These are phyloP conservation scores for Coniosporium tulheliwenetii DNA, from an alignment of 2,329 filamentous ascomycete species.

Conservation along the genomic window DNA sequence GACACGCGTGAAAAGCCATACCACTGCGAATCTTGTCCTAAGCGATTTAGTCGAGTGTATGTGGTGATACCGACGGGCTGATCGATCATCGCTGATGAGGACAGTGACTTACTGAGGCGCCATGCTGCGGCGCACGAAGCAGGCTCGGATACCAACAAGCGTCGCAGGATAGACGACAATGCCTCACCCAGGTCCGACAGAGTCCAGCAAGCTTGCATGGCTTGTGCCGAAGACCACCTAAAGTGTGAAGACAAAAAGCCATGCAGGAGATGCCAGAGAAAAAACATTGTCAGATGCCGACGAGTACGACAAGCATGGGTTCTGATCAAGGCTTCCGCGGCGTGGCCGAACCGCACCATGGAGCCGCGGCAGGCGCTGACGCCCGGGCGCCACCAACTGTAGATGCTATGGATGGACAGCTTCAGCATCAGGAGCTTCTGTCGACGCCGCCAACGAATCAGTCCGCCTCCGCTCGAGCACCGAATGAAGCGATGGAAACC, in stretches of 20 bases:
- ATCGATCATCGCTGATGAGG: conserved; percentile 3
- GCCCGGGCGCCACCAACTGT: neutral
- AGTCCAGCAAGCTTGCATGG: conserved; percentile 35
- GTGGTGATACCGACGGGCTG: conserved; percentile 3
- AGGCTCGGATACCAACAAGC: conserved; percentile 17
- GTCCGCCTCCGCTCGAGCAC: conserved; percentile 1
- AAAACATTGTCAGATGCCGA: conserved; percentile 23
- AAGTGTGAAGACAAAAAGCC: conserved; percentile 40
- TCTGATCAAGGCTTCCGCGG: conserved; percentile 12
- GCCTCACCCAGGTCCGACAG: conserved; percentile 17
- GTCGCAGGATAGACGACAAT: conserved; percentile 8
- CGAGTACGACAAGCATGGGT: conserved; percentile 4
- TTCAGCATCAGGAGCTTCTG: neutral
- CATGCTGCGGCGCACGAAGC: conserved; percentile 30
- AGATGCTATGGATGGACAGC: neutral
- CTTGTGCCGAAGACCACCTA: conserved; percentile 34
- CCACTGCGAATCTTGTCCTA: conserved; percentile 27
- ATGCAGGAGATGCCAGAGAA: conserved; percentile 34
- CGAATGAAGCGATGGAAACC: conserved; percentile 2
- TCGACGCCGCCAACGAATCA: conserved; percentile 1
- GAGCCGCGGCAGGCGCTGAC: conserved; percentile 1
- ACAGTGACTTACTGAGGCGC: conserved; percentile 34
- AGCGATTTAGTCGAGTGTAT: conserved; percentile 29
- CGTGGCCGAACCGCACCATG: conserved; percentile 11
- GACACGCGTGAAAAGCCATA: conserved; percentile 29